These are phyloP conservation scores for Solanum sejunctum DNA, from an alignment of 257 asterid species.

Conservation along the genomic window DNA sequence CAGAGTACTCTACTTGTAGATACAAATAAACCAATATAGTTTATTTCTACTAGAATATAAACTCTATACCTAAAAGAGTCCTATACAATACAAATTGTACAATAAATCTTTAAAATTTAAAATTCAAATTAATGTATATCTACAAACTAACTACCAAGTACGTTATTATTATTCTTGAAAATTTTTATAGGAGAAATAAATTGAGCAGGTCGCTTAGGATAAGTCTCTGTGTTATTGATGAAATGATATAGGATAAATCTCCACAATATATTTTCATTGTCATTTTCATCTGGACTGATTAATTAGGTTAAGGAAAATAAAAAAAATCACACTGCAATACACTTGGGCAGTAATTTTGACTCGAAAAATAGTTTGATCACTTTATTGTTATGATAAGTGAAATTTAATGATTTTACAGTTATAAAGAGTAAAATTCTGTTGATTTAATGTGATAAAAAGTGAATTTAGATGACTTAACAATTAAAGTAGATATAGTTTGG, in stretches of 20 bases:
- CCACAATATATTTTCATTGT: background rate
- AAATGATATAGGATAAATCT: background rate
- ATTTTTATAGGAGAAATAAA: background rate
- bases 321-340: background rate
- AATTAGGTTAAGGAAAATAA: background rate
- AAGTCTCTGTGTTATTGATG: background rate
- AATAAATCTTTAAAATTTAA: too few species aligned
- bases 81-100: too few species aligned
- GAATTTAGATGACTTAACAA: background rate
- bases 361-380: background rate
- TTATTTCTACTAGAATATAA: too few species aligned
- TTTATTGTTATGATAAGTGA: background rate
- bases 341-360: background rate
- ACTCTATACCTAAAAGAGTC: too few species aligned
- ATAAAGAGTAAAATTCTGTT: background rate
- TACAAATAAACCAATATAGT: too few species aligned
- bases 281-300: background rate
- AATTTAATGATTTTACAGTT: background rate
- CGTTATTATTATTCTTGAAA: background rate
- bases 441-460: background rate
- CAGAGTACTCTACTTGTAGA: too few species aligned
- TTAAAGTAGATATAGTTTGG: background rate
- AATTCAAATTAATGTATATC: too few species aligned
- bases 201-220: background rate
- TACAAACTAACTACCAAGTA: too few species aligned